These are phyloP conservation scores for Pyrrhoderma lamaoense DNA, from an alignment of 1,284 basidiomycete species.

Conservation along the genomic window DNA sequence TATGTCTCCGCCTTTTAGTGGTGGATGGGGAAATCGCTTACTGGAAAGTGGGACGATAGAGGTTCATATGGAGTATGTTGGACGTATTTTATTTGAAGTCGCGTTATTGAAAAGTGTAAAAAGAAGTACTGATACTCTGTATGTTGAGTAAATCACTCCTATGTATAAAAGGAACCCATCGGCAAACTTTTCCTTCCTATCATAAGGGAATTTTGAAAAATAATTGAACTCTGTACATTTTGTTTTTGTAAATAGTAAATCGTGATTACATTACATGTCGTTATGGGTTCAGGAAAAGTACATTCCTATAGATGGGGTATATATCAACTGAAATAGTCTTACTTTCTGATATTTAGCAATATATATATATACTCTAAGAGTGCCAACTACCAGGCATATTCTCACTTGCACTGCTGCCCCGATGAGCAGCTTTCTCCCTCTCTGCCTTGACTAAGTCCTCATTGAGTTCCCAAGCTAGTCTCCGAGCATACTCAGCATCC, in stretches of 20 bases:
- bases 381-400: constrained; percentile 12
- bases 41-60: constrained; percentile 45
- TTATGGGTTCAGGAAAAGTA: too few species aligned
- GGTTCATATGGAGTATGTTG: background rate
- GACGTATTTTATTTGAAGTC: too few species aligned
- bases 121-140: too few species aligned
- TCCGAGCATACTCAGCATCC: constrained; percentile 19
- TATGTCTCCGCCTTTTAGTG: constrained; percentile 39
- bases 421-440: background rate
- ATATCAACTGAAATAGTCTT: too few species aligned
- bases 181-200: background rate
- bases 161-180: background rate
- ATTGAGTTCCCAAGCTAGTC: constrained; percentile 19
- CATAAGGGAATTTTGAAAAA: too few species aligned
- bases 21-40: constrained; percentile 79
- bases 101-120: too few species aligned
- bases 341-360: too few species aligned
- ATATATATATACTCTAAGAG: too few species aligned
- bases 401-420: background rate
- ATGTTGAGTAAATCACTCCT: background rate
- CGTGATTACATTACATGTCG: too few species aligned
- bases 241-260: too few species aligned
- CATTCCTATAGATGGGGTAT: too few species aligned
- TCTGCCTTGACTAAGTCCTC: constrained; percentile 4
- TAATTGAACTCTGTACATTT: too few species aligned